A percentile compares a stretch with the other conserved stretches of the same genome.
phyloP scores from a whole-genome alignment of 441 rosid species.

The Croton setiger region DNA sequence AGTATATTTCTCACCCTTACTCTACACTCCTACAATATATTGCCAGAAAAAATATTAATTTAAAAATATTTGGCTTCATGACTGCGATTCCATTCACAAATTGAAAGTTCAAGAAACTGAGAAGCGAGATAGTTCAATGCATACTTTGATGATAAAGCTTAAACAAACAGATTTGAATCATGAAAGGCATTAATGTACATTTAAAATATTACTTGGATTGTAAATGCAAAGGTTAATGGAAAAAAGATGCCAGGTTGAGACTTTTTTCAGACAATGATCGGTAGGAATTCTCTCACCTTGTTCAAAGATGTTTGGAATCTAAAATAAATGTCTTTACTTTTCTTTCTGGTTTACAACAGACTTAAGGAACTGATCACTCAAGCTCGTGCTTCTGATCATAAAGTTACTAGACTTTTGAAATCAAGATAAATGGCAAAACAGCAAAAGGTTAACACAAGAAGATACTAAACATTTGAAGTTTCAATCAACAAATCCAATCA shows the following conservation, averaged over 20 bases:
- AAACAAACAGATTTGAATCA: neutral
- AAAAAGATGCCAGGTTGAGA: neutral
- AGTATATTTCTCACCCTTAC: too few species aligned
- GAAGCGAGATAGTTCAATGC: neutral
- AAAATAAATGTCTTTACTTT: too few species aligned
- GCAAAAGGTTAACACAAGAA: neutral
- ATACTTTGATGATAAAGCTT: neutral
- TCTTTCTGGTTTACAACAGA: neutral
- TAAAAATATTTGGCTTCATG: too few species aligned
- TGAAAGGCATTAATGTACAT: neutral
- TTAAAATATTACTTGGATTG: neutral
- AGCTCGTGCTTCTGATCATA: neutral
- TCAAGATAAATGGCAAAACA: conserved; percentile 1
- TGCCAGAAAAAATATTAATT: too few species aligned
- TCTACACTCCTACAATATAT: too few species aligned
- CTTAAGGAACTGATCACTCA: neutral
- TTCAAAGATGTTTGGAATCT: neutral
- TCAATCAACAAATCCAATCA: conserved; percentile 14
- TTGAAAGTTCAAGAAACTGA: neutral
- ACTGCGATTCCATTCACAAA: neutral
- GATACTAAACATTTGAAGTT: neutral
- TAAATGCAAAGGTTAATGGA: neutral
- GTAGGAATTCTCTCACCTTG: neutral
- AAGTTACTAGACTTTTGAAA: too few species aligned
- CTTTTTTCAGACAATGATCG: neutral